Percentiles rank a stretch among this genome's conserved stretches.
Evolutionary conservation across 495 filamentous ascomycete species (phyloP).

Genomic region (Xylaria longipes): DNA sequence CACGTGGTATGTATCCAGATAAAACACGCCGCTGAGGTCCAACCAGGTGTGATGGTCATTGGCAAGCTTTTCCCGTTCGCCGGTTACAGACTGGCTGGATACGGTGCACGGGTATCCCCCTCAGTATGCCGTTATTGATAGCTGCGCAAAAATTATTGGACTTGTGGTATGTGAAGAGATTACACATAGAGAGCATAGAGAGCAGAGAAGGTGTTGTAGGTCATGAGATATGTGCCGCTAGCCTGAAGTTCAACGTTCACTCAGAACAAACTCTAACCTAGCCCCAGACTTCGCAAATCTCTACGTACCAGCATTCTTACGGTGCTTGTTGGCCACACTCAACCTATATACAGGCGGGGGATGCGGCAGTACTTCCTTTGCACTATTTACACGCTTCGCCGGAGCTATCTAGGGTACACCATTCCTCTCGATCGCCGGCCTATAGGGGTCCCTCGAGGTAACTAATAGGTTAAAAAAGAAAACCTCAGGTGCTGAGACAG

Average conservation of each 20-base stretch:
- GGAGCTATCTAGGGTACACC: too few relatives aligned
- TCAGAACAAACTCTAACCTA: background rate
- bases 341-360: too few relatives aligned
- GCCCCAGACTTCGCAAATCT: background rate
- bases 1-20: background rate
- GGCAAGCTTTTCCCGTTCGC: background rate
- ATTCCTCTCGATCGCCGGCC: background rate
- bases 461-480: background rate
- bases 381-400: too few relatives aligned
- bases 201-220: background rate
- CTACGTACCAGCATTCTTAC: background rate
- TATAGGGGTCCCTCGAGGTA: background rate
- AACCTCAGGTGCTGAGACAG: background rate
- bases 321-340: background rate
- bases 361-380: background rate
- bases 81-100: background rate
- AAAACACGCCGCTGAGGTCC: background rate
- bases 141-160: background rate
- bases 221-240: background rate
- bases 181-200: background rate
- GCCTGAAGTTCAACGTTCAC: background rate
- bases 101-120: background rate
- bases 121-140: background rate
- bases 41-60: background rate
- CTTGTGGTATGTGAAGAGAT: background rate